Percentiles rank a stretch among this genome's conserved stretches.
These are phyloP conservation scores for Rhinocladiella mackenziei DNA, from an alignment of 2,329 filamentous ascomycete genomes.

Conservation along the genomic window DNA sequence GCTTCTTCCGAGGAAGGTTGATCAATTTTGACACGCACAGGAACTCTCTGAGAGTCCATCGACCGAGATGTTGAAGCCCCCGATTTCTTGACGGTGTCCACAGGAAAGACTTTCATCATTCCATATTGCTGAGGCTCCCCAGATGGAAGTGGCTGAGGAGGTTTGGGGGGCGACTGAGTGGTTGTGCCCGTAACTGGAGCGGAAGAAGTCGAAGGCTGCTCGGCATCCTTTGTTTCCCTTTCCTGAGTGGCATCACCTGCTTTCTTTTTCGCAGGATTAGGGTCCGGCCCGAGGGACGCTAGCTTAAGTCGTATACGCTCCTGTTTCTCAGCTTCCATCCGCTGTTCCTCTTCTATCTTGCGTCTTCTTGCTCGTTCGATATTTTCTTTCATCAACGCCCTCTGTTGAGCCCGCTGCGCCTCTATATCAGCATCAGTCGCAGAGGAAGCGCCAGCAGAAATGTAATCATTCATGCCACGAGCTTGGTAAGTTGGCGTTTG, in stretches of 20 bases:
- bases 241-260: conserved; percentile 6
- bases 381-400: conserved; percentile 59
- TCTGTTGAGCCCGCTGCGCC: conserved; percentile 43
- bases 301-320: conserved; percentile 57
- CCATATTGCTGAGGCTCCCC: conserved; percentile 58
- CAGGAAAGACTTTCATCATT: conserved; percentile 59
- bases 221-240: conserved; percentile 22
- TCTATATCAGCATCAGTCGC: conserved; percentile 25
- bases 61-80: conserved; percentile 32
- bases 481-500: conserved; percentile 33
- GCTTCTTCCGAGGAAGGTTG: conserved; percentile 12
- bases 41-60: conserved; percentile 35
- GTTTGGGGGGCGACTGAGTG: conserved; percentile 54
- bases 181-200: conserved; percentile 32
- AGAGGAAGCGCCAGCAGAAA: conserved; percentile 27
- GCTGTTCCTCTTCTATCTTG: conserved; percentile 51
- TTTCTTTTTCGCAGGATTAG: conserved; percentile 15
- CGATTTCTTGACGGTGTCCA: conserved; percentile 50
- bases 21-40: conserved; percentile 13
- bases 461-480: conserved; percentile 31
- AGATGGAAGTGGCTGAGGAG: conserved; percentile 54
- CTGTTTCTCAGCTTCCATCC: conserved; percentile 54
- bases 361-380: conserved; percentile 54
- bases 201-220: conserved; percentile 25
- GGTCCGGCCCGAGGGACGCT: conserved; percentile 42